A percentile compares a stretch with the other conserved stretches of the same genome.
phyloP scores from a whole-genome alignment of 371 early-diverging fungal genomes.

The Encephalitozoon romaleae region DNA sequence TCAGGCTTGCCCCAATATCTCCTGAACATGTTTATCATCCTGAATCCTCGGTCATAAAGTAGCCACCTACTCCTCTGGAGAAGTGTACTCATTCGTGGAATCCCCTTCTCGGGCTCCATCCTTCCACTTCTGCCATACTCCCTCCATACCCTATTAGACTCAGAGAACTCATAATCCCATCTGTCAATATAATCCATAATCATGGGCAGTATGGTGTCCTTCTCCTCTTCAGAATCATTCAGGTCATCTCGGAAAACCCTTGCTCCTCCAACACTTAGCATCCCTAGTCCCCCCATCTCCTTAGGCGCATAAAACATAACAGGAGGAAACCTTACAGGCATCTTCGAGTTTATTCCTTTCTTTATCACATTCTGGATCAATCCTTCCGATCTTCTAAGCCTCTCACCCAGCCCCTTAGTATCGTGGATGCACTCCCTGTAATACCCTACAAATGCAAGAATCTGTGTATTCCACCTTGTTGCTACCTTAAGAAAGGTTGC shows the following conservation, averaged over 20 bases:
- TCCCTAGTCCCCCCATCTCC: constrained; percentile 92
- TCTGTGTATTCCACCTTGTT: constrained; percentile 85
- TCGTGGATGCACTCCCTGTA: constrained; percentile 91
- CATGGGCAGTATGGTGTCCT: background rate
- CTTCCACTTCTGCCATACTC: constrained; percentile 81
- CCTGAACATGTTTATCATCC: constrained; percentile 86
- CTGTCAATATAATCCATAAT: background rate
- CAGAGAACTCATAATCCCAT: constrained; percentile 25
- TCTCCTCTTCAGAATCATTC: background rate
- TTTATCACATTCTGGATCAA: constrained; percentile 95
- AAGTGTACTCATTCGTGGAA: constrained; percentile 92
- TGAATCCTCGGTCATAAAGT: constrained; percentile 95
- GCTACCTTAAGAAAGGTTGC: constrained; percentile 93
- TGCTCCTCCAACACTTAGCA: constrained; percentile 64
- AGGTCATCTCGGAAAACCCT: background rate
- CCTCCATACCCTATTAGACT: constrained; percentile 73
- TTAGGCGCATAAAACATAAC: constrained; percentile 79
- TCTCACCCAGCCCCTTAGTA: constrained; percentile 65
- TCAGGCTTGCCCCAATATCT: constrained; percentile 70
- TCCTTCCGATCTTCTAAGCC: constrained; percentile 67
- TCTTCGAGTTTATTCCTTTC: constrained; percentile 93
- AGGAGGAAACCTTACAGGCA: constrained; percentile 94
- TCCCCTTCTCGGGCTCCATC: constrained; percentile 85
- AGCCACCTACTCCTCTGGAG: constrained; percentile 79
- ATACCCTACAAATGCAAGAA: constrained; percentile 88